phyloP scores from a whole-genome alignment of 768 basidiomycete genomes.

The Agrocybe praecox region DNA sequence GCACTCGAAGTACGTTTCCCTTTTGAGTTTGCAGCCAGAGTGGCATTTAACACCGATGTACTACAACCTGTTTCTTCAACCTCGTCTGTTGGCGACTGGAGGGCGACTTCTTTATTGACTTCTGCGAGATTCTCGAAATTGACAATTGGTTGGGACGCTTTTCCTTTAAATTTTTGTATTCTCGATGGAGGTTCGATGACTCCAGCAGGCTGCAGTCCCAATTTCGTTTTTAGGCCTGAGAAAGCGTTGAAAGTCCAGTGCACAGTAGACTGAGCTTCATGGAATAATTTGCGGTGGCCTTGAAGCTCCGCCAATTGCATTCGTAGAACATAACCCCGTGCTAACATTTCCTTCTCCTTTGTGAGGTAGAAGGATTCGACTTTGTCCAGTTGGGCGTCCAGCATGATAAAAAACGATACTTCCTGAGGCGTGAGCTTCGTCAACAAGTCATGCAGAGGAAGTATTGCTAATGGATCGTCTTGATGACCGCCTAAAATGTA shows the following conservation, averaged over 20 bases:
- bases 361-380: constrained; percentile 82
- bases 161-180: not conserved
- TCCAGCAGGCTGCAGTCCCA: not conserved
- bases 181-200: not conserved
- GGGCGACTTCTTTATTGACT: not conserved
- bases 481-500: constrained; percentile 1
- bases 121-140: not conserved
- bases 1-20: not conserved
- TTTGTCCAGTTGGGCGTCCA: constrained; percentile 83
- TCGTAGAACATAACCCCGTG: constrained; percentile 49
- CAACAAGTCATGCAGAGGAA: constrained; percentile 50
- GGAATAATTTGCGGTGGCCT: constrained; percentile 62
- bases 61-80: not conserved
- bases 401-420: constrained; percentile 69
- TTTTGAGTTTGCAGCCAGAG: not conserved
- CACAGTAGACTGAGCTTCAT: constrained; percentile 37
- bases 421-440: constrained; percentile 62
- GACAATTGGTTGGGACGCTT: not conserved
- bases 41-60: not conserved
- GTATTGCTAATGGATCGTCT: constrained; percentile 23
- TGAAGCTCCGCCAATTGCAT: constrained; percentile 76
- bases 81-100: not conserved
- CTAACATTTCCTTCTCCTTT: constrained; percentile 64
- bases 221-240: not conserved
- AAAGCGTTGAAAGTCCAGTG: not conserved